phyloP scores from a whole-genome alignment of 2,329 filamentous ascomycete species.

The Colletotrichum aenigma region DNA sequence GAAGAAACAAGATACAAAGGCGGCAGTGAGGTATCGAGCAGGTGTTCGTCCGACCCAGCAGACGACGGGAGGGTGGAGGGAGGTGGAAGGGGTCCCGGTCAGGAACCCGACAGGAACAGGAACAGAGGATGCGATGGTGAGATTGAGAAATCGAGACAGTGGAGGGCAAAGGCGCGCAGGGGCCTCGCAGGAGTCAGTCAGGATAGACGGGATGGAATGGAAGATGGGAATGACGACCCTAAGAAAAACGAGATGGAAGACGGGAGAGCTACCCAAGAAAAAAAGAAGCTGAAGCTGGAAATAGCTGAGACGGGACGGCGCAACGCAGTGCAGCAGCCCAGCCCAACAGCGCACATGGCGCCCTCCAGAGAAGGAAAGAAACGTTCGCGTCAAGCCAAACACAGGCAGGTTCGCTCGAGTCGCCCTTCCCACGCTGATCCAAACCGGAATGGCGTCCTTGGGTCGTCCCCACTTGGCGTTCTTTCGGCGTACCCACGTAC shows the following conservation, averaged over 20 bases:
- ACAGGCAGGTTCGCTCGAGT: background rate
- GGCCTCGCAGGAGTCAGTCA: background rate
- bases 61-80: background rate
- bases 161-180: background rate
- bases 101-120: background rate
- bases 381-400: conserved; percentile 1
- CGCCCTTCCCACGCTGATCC: background rate
- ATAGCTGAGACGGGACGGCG: background rate
- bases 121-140: background rate
- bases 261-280: background rate
- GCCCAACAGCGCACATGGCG: background rate
- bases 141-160: background rate
- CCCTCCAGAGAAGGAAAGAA: background rate
- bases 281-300: background rate
- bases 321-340: background rate
- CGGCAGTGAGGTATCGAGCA: background rate
- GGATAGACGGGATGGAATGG: background rate
- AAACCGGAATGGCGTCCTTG: background rate
- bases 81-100: background rate
- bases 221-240: background rate
- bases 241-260: background rate
- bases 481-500: background rate
- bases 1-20: background rate
- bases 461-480: background rate
- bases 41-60: background rate